These are phyloP conservation scores for Globisporangium apiculatum DNA, from an alignment of 352 stramenopile species.

Conservation along the genomic window DNA sequence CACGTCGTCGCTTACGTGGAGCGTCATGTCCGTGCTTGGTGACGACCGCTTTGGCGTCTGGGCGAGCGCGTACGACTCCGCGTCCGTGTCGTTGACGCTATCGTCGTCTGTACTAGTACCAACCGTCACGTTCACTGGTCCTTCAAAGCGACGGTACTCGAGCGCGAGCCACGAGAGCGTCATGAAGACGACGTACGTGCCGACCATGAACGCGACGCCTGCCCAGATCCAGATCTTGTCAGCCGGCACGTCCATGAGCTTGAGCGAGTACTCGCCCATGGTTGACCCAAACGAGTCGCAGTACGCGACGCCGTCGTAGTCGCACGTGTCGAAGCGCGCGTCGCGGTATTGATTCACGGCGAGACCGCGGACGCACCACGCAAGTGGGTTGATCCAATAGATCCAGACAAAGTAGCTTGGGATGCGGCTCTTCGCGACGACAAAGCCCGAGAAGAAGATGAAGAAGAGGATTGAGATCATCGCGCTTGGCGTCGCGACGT, in stretches of 20 bases:
- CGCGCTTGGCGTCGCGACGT: conserved; percentile 25
- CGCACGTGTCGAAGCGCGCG: conserved; percentile 22
- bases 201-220: conserved; percentile 23
- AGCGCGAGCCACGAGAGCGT: neutral
- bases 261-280: conserved; percentile 29
- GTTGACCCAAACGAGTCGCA: conserved; percentile 21
- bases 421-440: conserved; percentile 31
- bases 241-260: conserved; percentile 28
- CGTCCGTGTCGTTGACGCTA: neutral
- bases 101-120: too few species aligned
- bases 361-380: conserved; percentile 32
- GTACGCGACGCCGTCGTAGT: conserved; percentile 33
- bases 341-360: conserved; percentile 40
- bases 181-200: neutral
- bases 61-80: neutral
- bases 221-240: conserved; percentile 29
- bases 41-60: neutral
- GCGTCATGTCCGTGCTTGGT: too few species aligned
- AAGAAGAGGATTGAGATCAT: conserved; percentile 23
- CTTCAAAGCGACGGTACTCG: neutral
- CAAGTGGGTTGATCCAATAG: conserved; percentile 58
- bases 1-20: too few species aligned
- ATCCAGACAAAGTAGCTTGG: conserved; percentile 13
- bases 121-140: neutral
- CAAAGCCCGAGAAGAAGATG: conserved; percentile 44